Evolutionary conservation across 1,284 basidiomycete species (phyloP).

Genomic region (Cystobasidium slooffiae): DNA sequence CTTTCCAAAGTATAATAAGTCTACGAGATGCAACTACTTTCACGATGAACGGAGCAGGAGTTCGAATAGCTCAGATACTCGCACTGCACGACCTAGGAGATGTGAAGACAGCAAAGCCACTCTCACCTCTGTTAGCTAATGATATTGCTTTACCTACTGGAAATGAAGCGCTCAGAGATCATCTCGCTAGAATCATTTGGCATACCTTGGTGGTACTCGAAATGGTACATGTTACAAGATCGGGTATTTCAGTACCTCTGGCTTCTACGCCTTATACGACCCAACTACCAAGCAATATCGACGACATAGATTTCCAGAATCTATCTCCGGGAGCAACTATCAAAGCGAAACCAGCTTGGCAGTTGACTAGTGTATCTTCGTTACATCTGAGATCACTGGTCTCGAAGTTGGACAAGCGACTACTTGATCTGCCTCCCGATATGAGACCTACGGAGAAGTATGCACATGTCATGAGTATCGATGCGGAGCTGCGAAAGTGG

Average conservation of each 20-base stretch:
- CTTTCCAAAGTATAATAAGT: conserved; percentile 22
- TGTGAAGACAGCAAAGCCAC: no score
- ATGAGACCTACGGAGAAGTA: conserved; percentile 37
- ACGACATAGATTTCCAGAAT: conserved; percentile 10
- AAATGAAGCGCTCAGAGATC: conserved; percentile 8
- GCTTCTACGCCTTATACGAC: conserved; percentile 31
- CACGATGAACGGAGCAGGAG: conserved; percentile 23
- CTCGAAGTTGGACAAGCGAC: neutral
- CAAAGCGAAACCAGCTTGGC: conserved; percentile 22
- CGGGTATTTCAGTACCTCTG: conserved; percentile 17
- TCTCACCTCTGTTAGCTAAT: no score
- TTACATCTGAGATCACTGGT: conserved; percentile 7
- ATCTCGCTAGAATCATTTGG: conserved; percentile 31
- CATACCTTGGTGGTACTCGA: conserved; percentile 20
- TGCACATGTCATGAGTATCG: conserved; percentile 26
- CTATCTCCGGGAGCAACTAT: neutral
- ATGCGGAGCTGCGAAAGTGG: conserved; percentile 27
- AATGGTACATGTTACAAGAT: conserved; percentile 1
- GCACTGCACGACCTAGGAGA: conserved; percentile 26
- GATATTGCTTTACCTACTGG: conserved; percentile 33
- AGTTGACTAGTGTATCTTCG: conserved; percentile 27
- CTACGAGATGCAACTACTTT: conserved; percentile 31
- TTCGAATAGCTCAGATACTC: conserved; percentile 32
- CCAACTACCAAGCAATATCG: conserved; percentile 14
- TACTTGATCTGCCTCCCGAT: conserved; percentile 24